Conservation (phyloP, 305 asterid species). For the Andrographis paniculata region DNA sequence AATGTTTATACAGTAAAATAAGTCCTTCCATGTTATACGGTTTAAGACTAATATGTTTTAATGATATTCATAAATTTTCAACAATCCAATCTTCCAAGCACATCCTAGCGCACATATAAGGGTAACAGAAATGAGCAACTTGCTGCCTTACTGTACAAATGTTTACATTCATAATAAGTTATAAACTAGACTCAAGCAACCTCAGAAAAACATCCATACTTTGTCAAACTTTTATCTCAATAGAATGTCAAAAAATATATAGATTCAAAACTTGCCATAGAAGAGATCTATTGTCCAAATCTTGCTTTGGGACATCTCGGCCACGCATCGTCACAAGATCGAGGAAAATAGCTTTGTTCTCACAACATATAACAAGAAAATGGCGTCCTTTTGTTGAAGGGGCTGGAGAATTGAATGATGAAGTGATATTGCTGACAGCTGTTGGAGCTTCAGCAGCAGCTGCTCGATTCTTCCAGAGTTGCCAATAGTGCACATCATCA, state of each 20-base stretch:
- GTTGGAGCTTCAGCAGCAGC: constrained; percentile 96
- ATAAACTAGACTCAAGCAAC: background rate
- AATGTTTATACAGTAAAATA: no score
- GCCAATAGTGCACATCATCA: constrained; percentile 96
- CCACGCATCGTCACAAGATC: constrained; percentile 99
- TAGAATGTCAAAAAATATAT: constrained; percentile 9
- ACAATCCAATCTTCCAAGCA: constrained; percentile 15
- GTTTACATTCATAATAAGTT: background rate
- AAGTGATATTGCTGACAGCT: constrained; percentile 72
- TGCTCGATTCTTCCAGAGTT: constrained; percentile 78
- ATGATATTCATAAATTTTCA: background rate
- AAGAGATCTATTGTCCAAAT: constrained; percentile 92
- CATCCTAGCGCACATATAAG: background rate
- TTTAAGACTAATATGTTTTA: constrained; percentile 1
- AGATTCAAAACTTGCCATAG: constrained; percentile 56
- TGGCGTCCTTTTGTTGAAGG: constrained; percentile 96
- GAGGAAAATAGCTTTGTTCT: constrained; percentile 91
- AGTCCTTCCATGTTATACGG: constrained; percentile 14
- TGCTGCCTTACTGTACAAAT: no score
- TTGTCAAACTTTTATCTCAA: constrained; percentile 4
- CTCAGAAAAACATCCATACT: constrained; percentile 3
- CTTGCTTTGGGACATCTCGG: constrained; percentile 98
- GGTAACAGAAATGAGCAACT: no score
- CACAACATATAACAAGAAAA: constrained; percentile 97
- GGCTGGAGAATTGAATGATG: constrained; percentile 83